phyloP scores from a whole-genome alignment of 1,284 basidiomycete species.

The Anthracocystis setariae region DNA sequence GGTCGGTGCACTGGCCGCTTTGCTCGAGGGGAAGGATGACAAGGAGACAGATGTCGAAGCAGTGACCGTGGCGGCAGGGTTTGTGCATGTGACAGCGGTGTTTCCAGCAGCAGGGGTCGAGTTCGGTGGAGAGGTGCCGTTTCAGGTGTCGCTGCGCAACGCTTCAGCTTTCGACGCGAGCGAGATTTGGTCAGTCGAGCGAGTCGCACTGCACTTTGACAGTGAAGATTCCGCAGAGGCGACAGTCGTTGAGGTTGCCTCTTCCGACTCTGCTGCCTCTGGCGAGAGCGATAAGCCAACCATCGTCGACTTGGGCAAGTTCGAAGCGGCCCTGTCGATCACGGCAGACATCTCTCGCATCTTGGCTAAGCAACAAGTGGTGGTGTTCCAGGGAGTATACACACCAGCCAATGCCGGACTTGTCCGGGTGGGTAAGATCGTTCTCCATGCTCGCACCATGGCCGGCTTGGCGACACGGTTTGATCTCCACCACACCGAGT shows the following conservation, averaged over 20 bases:
- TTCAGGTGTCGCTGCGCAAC: constrained; percentile 25
- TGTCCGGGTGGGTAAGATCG: neutral
- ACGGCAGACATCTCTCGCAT: constrained; percentile 3
- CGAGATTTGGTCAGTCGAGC: constrained; percentile 5
- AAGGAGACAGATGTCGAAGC: neutral
- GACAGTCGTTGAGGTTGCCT: constrained; percentile 1
- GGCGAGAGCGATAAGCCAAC: neutral
- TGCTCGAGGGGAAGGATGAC: constrained; percentile 5
- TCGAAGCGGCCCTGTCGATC: neutral
- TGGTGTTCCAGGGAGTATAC: constrained; percentile 19
- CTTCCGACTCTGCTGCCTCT: neutral
- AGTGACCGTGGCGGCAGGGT: neutral
- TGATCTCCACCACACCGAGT: neutral
- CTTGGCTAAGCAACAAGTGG: neutral
- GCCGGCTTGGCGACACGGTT: neutral
- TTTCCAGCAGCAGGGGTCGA: constrained; percentile 23
- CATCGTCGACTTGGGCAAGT: constrained; percentile 15
- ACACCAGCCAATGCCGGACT: neutral
- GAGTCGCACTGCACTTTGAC: constrained; percentile 6
- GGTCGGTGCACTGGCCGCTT: constrained; percentile 12
- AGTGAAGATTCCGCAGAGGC: constrained; percentile 4
- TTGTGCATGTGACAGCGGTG: constrained; percentile 5
- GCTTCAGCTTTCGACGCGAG: constrained; percentile 4
- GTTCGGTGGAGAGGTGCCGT: constrained; percentile 10
- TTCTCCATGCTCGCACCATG: neutral